Evolutionary conservation across 1,284 basidiomycete species (phyloP).

Genomic region (Afroboletus lepidellus): DNA sequence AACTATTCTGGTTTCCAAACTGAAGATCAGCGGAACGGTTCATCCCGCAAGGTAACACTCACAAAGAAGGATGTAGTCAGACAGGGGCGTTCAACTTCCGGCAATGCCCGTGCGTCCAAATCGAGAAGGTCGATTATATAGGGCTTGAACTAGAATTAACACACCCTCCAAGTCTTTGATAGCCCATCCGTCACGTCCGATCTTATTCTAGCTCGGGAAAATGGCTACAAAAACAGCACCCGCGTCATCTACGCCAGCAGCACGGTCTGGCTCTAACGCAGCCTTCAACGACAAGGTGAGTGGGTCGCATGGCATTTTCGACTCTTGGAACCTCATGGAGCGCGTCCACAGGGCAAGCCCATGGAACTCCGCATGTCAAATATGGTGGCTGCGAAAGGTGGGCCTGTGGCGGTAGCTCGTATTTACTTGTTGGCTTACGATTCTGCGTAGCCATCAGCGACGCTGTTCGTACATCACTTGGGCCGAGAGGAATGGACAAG

Average conservation of each 20-base stretch:
- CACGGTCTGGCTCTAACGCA: conserved; percentile 57
- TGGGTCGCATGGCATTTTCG: conserved; percentile 8
- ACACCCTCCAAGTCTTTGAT: too few relatives aligned
- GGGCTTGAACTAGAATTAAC: background rate
- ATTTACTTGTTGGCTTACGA: conserved; percentile 11
- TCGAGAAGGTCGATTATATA: conserved; percentile 23
- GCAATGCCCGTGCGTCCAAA: conserved; percentile 31
- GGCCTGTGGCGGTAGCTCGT: conserved; percentile 17
- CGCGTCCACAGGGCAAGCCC: conserved; percentile 72
- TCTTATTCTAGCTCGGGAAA: too few relatives aligned
- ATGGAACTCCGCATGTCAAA: conserved; percentile 94
- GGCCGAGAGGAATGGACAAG: conserved; percentile 99
- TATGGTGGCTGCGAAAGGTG: conserved; percentile 95
- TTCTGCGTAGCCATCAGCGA: conserved; percentile 84
- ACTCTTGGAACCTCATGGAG: conserved; percentile 10
- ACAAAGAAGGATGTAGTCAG: conserved; percentile 44
- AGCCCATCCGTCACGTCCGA: too few relatives aligned
- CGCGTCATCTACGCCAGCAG: conserved; percentile 38
- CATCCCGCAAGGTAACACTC: conserved; percentile 26
- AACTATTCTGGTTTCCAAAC: conserved; percentile 55
- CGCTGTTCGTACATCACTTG: conserved; percentile 94
- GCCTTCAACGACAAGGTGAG: conserved; percentile 83
- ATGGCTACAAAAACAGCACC: conserved; percentile 43
- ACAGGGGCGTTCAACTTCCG: conserved; percentile 22
- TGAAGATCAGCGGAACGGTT: conserved; percentile 27